A percentile compares a stretch with the other conserved stretches of the same genome.
Evolutionary conservation across 306 rosid species (phyloP).

Genomic region (Herpetospermum pedunculosum): DNA sequence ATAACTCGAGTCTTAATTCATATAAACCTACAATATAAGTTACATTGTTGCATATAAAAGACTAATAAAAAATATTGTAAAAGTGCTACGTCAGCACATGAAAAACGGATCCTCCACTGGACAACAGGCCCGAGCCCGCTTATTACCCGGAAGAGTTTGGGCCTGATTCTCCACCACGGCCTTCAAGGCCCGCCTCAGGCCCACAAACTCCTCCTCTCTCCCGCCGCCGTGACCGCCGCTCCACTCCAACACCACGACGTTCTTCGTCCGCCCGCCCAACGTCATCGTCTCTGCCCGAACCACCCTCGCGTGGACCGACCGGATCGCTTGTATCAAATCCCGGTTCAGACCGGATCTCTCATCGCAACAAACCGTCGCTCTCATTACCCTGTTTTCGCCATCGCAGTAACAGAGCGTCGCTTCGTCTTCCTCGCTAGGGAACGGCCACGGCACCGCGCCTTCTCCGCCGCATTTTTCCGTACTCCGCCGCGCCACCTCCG

Average conservation of each 20-base stretch:
- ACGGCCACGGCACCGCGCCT: constrained; percentile 21
- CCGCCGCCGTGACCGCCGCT: constrained; percentile 1
- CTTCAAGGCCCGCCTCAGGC: constrained; percentile 63
- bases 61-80: no score
- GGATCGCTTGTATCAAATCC: constrained; percentile 45
- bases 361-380: constrained; percentile 66
- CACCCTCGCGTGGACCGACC: constrained; percentile 37
- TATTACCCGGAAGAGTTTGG: constrained; percentile 22
- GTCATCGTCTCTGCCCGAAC: constrained; percentile 79
- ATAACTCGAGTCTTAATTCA: no score
- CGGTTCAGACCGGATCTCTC: constrained; percentile 63
- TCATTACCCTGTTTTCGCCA: constrained; percentile 23
- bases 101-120: not conserved
- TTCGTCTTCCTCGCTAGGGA: constrained; percentile 62
- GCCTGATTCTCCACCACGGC: constrained; percentile 72
- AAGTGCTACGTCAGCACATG: constrained; percentile 5
- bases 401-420: constrained; percentile 41
- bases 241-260: constrained; percentile 48
- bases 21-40: no score
- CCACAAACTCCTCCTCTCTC: constrained; percentile 24
- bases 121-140: constrained; percentile 35
- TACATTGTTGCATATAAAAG: no score
- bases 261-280: constrained; percentile 68
- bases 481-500: constrained; percentile 27
- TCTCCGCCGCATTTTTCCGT: constrained; percentile 8